Evolutionary conservation across 176 grass and related monocot species (phyloP).

Genomic region (Elymus sibiricus): DNA sequence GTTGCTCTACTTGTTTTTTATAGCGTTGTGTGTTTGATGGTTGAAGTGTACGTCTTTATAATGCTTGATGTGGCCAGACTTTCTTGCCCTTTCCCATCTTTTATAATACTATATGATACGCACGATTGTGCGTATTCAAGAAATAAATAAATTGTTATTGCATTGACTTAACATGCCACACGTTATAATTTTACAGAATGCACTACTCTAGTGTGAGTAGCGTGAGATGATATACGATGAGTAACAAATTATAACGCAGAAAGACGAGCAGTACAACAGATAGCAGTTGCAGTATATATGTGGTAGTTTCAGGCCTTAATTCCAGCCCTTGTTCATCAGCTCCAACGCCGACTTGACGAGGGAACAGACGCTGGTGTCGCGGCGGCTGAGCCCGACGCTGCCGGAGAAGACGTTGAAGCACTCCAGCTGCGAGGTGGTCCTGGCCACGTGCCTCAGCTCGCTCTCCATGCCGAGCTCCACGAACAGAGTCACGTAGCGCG

Average conservation of each 20-base stretch:
- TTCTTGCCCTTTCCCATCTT: too few relatives aligned
- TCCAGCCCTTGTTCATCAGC: conserved; percentile 24
- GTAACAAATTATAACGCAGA: background rate
- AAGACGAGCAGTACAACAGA: background rate
- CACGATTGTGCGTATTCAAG: too few relatives aligned
- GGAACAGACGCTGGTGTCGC: conserved; percentile 29
- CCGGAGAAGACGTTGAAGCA: conserved; percentile 85
- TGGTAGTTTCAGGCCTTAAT: background rate
- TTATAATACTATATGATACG: too few relatives aligned
- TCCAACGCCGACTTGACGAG: conserved; percentile 43
- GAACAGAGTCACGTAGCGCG: conserved; percentile 36
- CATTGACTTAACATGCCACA: background rate
- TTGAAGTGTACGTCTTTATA: too few relatives aligned
- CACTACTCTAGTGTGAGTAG: background rate
- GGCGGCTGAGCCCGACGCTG: conserved; percentile 64
- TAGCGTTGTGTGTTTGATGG: too few relatives aligned
- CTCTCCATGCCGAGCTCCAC: conserved; percentile 43
- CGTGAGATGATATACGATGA: background rate
- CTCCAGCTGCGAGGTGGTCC: conserved; percentile 68
- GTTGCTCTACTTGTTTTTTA: too few relatives aligned
- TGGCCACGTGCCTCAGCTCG: conserved; percentile 35
- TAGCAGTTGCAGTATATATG: background rate
- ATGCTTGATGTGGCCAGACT: too few relatives aligned
- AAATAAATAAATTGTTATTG: too few relatives aligned
- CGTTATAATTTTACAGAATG: background rate